Evolutionary conservation across 257 asterid genomes (phyloP).

Genomic region (Nicotiana attenuata): DNA sequence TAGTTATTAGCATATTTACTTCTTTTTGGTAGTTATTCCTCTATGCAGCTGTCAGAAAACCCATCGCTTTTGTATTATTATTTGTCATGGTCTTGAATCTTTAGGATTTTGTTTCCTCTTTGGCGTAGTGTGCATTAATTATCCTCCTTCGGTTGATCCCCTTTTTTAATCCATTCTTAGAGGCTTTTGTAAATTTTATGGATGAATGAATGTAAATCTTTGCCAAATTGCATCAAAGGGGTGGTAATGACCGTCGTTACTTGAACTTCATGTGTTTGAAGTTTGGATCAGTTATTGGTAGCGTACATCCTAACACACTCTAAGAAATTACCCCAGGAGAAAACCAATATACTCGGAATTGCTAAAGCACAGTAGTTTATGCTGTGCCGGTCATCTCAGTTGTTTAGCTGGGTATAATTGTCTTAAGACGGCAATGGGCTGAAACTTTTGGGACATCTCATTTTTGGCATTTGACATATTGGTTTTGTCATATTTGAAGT

Average conservation of each 20-base stretch:
- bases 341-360: not conserved
- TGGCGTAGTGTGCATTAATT: not conserved
- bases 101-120: not conserved
- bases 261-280: not conserved
- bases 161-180: not conserved
- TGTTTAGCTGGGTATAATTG: not conserved
- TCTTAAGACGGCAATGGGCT: not conserved
- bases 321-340: conserved; percentile 1
- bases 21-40: not conserved
- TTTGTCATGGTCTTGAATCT: not conserved
- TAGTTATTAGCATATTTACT: not conserved
- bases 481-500: conserved; percentile 4
- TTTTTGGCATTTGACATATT: not conserved
- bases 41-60: not conserved
- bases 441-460: not conserved
- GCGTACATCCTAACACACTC: not conserved
- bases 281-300: not conserved
- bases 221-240: not conserved
- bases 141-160: not conserved
- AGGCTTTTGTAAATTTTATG: not conserved
- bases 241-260: not conserved
- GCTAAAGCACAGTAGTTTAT: not conserved
- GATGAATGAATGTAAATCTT: not conserved
- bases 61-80: not conserved
- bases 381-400: not conserved